These are phyloP conservation scores for Populus hybrid DNA, from an alignment of 441 rosid genomes.

Conservation along the genomic window DNA sequence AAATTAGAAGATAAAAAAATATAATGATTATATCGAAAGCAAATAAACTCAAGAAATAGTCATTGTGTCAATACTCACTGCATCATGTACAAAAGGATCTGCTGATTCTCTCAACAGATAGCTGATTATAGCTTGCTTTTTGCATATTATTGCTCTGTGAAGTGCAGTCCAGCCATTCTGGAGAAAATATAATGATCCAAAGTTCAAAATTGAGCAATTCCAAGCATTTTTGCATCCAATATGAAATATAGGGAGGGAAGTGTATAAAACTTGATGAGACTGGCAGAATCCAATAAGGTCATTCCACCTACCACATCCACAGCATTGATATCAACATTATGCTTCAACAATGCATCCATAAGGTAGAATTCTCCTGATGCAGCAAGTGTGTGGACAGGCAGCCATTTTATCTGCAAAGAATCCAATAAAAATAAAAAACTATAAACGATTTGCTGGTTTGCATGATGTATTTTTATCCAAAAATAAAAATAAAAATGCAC, in stretches of 20 bases:
- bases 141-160: conserved; percentile 76
- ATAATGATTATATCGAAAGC: neutral
- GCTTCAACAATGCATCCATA: conserved; percentile 68
- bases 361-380: conserved; percentile 89
- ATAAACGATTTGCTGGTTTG: neutral
- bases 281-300: neutral
- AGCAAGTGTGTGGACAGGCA: conserved; percentile 81
- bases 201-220: conserved; percentile 1
- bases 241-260: neutral
- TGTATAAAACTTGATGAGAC: neutral
- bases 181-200: conserved; percentile 22
- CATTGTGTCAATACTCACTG: conserved; percentile 38
- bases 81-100: conserved; percentile 69
- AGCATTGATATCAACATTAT: conserved; percentile 73
- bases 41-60: neutral
- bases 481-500: neutral
- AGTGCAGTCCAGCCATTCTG: conserved; percentile 85
- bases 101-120: conserved; percentile 90
- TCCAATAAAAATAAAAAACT: conserved; percentile 9
- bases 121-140: conserved; percentile 77
- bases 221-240: neutral
- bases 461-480: neutral
- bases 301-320: conserved; percentile 54
- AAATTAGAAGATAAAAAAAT: no score
- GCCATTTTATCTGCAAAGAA: conserved; percentile 71